These are phyloP conservation scores for Fusarium tuaranense DNA, from an alignment of 2,329 filamentous ascomycete species.

Conservation along the genomic window DNA sequence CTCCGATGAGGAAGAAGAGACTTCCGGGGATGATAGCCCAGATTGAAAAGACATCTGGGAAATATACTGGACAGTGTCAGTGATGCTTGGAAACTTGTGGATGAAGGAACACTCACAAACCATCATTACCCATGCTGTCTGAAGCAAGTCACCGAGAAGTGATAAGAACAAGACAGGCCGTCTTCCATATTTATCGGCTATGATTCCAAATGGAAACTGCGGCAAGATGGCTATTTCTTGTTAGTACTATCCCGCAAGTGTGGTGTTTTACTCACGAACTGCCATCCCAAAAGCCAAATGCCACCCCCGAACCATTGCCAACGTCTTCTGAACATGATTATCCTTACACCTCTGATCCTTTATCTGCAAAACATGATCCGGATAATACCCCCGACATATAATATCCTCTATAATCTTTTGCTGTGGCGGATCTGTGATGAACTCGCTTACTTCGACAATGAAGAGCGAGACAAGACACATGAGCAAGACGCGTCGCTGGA, in stretches of 20 bases:
- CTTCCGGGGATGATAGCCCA: slow-evolving; percentile 53
- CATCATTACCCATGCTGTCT: slow-evolving; percentile 45
- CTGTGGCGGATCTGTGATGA: slow-evolving; percentile 54
- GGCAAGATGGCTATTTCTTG: slow-evolving; percentile 51
- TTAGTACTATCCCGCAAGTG: background rate
- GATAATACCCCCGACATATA: slow-evolving; percentile 63
- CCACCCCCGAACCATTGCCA: slow-evolving; percentile 65
- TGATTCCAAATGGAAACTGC: slow-evolving; percentile 59
- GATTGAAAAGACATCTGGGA: slow-evolving; percentile 54
- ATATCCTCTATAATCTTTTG: slow-evolving; percentile 65
- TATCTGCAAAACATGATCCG: slow-evolving; percentile 51
- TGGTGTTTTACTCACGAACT: slow-evolving; percentile 51
- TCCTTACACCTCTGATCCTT: slow-evolving; percentile 62
- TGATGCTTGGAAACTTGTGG: background rate
- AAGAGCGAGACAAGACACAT: slow-evolving; percentile 55
- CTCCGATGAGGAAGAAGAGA: slow-evolving; percentile 55
- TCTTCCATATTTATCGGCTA: slow-evolving; percentile 61
- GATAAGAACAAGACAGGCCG: slow-evolving; percentile 54
- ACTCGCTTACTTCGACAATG: slow-evolving; percentile 56
- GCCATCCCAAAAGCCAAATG: slow-evolving; percentile 58
- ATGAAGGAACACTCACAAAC: slow-evolving; percentile 44
- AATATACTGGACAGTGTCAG: slow-evolving; percentile 46
- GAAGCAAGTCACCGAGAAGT: slow-evolving; percentile 47
- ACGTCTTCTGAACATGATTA: slow-evolving; percentile 60
- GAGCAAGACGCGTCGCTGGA: slow-evolving; percentile 46